Base-by-base conservation (phyloP, 2,329 filamentous ascomycete genomes). In the Ceratocystis diversiconidia region DNA sequence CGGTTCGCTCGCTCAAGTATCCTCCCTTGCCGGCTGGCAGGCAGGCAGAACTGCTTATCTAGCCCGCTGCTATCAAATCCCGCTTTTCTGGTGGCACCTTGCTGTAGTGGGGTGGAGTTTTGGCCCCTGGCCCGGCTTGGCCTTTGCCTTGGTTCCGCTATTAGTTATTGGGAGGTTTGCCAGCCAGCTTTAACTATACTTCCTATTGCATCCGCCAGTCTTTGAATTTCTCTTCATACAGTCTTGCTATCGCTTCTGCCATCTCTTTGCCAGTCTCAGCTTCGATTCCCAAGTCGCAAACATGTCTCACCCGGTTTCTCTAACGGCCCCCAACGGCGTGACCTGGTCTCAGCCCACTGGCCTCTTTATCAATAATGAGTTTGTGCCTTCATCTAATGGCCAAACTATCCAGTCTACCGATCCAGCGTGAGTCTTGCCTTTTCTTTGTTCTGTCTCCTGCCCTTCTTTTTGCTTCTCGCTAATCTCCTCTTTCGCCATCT, bases 281-380 rank as follows among this genome's bases (percentile, higher is more conserved):
- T 12, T 55, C n/a, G 3, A 12, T 55, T 12, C 12, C 19, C 3
- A 12, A 12, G 50, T 25, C 19, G 4, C 3, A 5, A 55, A 8
- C n/a, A 55, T 55, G 36, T 48, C 52, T 50, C 61, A 36, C 52
- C 50, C 46, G 6, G 36, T 60, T 19, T 48, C 32, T 19, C 71
- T 75, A 55, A 73, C 70, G 46, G 74, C 74, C 8, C 74, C 74
- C 46, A 73, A 73, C 12, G 72, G 72, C 63, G 72, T 74, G 28
- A 71, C 70, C 1, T 74, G 73, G 66, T 72, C 87, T 75, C 69
- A 72, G 7, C 69, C 72, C 0, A 70, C 72, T 3, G 69, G 69
- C 36, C 69, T 4, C 68, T 73, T 50, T 68, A 73, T 28, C 48
- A 73, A 1, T 71, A 62, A 72, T 15, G 66, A 71, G 43, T 72